A percentile compares a stretch with the other conserved stretches of the same genome.
Conservation (phyloP, 345 rosid species). For the Noccaea bulbosa region DNA sequence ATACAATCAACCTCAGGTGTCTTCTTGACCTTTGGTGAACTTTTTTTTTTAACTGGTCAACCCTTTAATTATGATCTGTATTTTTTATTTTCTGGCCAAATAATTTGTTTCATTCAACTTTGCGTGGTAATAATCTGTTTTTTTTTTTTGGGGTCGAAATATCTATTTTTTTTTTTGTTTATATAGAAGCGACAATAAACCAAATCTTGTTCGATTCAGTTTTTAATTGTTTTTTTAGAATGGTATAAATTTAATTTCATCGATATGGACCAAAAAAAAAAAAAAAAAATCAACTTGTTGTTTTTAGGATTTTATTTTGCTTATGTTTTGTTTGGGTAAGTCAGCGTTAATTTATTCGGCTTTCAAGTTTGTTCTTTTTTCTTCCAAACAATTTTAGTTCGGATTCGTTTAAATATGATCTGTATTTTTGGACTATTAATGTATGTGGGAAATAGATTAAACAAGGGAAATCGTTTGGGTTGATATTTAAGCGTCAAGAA, state of each 20-base stretch:
- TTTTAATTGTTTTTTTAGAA: not conserved
- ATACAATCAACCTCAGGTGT: slow-evolving; percentile 44
- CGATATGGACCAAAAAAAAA: not conserved
- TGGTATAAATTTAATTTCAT: not conserved
- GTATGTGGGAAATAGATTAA: not conserved
- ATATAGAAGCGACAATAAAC: not conserved
- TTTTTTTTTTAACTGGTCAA: slow-evolving; percentile 34
- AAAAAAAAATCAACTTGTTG: not conserved
- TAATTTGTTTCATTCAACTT: slow-evolving; percentile 11
- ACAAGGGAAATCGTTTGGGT: slow-evolving; percentile 21
- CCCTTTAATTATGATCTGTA: slow-evolving; percentile 12
- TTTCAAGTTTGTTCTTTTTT: not conserved
- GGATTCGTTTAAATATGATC: slow-evolving; percentile 7
- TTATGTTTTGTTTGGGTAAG: not conserved
- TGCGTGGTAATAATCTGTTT: not conserved
- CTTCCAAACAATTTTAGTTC: not conserved
- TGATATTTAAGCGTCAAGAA: slow-evolving; percentile 33
- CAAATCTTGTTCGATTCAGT: not conserved
- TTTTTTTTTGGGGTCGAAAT: not conserved
- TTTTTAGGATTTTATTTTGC: not conserved
- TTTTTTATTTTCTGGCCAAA: slow-evolving; percentile 9
- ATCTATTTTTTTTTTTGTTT: too few relatives aligned
- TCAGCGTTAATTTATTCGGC: not conserved
- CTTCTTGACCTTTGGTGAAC: slow-evolving; percentile 32
- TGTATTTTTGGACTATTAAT: slow-evolving; percentile 11